These are phyloP conservation scores for Monosporascus sp. DNA, from an alignment of 2,329 filamentous ascomycete species.

Conservation along the genomic window DNA sequence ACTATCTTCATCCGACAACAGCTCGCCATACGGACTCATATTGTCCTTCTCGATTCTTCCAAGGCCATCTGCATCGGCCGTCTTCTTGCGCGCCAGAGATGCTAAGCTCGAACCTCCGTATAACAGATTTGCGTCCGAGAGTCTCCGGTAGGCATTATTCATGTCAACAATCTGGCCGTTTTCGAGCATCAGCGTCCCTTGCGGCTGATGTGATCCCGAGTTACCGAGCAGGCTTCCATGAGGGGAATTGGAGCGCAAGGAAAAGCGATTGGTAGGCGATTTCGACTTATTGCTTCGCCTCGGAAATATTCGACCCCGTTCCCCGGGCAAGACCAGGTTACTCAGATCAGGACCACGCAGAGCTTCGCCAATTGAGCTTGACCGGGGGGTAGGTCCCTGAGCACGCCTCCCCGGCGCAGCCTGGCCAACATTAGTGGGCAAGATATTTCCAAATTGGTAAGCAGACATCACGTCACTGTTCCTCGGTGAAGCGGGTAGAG, in stretches of 20 bases:
- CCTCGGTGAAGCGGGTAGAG: slow-evolving; percentile 14
- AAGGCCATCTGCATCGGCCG: slow-evolving; percentile 33
- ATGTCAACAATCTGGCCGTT: slow-evolving; percentile 61
- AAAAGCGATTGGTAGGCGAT: slow-evolving; percentile 47
- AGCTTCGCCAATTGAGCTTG: slow-evolving; percentile 45
- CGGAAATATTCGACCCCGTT: slow-evolving; percentile 36
- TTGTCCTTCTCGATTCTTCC: slow-evolving; percentile 65
- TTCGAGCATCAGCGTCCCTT: slow-evolving; percentile 45
- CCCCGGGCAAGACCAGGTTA: slow-evolving; percentile 43
- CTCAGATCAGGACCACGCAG: slow-evolving; percentile 47
- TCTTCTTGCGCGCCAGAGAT: slow-evolving; percentile 52
- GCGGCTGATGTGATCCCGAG: slow-evolving; percentile 28
- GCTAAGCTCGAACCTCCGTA: slow-evolving; percentile 59
- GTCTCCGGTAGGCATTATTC: slow-evolving; percentile 61
- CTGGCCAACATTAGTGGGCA: slow-evolving; percentile 45
- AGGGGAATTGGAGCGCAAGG: slow-evolving; percentile 44
- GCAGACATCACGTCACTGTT: slow-evolving; percentile 40
- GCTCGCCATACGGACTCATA: slow-evolving; percentile 58
- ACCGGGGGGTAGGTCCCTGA: slow-evolving; percentile 21
- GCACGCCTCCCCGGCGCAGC: slow-evolving; percentile 37
- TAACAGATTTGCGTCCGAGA: slow-evolving; percentile 66
- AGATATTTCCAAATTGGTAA: slow-evolving; percentile 58
- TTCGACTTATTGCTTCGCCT: slow-evolving; percentile 42
- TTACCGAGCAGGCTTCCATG: slow-evolving; percentile 28
- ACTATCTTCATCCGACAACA: slow-evolving; percentile 59